Evolutionary conservation across 495 filamentous ascomycete genomes (phyloP), one percentile per base, ranked within the genome.

Genomic region (Glarea lozoyensis): DNA sequence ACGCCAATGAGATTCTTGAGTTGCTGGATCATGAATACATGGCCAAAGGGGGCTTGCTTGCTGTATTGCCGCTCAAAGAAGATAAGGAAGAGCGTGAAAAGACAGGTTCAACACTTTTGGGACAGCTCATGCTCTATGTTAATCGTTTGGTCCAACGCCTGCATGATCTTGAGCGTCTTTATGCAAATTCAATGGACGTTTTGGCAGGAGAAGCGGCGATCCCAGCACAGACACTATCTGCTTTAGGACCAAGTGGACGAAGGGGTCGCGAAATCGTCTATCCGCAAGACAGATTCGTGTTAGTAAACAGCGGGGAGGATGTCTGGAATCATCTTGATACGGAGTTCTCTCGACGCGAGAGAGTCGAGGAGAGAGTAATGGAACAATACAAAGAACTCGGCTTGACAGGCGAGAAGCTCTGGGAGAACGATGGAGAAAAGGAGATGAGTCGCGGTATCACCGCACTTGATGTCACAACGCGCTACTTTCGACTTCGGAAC

Each of bases 1-100:
- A 76, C 53, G 70, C 70, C 46, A 73, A 75, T 47, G 62, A 60
- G 35, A 64, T 70, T 40, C 61, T 76, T 2, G 70, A 74, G 53
- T 58, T 68, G 4, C 60, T 76, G 24, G 72, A 76, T 43, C 71
- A 76, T 49, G 70, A 75, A 51, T 68, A 65, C 46, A 60, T 59
- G 33, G 59, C 62, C 36, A 64, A 65, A 44, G 72, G 72, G 37
- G 72, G 71, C 10, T 50, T 75, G 11, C 58, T 74, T 4, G 58
- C 60, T 15, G 57, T 73, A 4, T 54, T 76, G 4, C 72, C 72
- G 2, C 53, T 55, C 2, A 50, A 61, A 16, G 59, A 61, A 1
- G 31, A 62, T 19, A 39, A 21, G 13, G 27, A 57, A 59, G 36
- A 40, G 21, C 16, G 54, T 52, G 27, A 50, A 19, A 45, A 21